phyloP scores from a whole-genome alignment of 306 rosid genomes.

The Hippophae rhamnoides region DNA sequence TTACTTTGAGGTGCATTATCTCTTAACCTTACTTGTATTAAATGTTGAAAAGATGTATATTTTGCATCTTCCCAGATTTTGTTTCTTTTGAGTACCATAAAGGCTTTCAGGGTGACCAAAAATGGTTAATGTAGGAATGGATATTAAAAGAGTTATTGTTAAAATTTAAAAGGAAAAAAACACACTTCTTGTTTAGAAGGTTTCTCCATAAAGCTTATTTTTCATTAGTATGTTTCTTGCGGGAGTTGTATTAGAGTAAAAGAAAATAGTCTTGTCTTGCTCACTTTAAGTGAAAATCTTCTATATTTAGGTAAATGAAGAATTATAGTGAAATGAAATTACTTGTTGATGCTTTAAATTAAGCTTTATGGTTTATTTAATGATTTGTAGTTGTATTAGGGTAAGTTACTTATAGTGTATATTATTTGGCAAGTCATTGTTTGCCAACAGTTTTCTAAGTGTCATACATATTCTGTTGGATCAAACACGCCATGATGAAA shows the following conservation, averaged over 20 bases:
- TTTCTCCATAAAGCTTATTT: slow-evolving; percentile 16
- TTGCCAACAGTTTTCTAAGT: too few species aligned
- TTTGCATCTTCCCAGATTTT: slow-evolving; percentile 23
- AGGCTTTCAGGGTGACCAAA: slow-evolving; percentile 58
- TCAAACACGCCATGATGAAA: too few species aligned
- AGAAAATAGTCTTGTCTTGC: too few species aligned
- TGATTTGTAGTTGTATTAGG: too few species aligned
- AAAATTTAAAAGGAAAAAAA: slow-evolving; percentile 86
- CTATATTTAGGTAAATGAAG: too few species aligned
- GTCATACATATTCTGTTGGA: too few species aligned
- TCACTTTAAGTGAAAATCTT: too few species aligned
- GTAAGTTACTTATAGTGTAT: too few species aligned
- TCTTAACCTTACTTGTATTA: not conserved
- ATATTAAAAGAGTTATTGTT: slow-evolving; percentile 98
- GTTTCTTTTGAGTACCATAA: slow-evolving; percentile 31
- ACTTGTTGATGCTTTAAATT: too few species aligned
- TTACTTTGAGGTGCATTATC: not conserved
- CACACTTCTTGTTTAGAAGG: not conserved
- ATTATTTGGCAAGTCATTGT: too few species aligned
- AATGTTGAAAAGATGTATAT: not conserved
- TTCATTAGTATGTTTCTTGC: slow-evolving; percentile 21
- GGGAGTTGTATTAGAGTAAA: not conserved
- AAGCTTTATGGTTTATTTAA: too few species aligned
- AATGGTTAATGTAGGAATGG: slow-evolving; percentile 93
- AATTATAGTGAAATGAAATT: too few species aligned